These are phyloP conservation scores for Vinca major DNA, from an alignment of 305 asterid genomes.

Conservation along the genomic window DNA sequence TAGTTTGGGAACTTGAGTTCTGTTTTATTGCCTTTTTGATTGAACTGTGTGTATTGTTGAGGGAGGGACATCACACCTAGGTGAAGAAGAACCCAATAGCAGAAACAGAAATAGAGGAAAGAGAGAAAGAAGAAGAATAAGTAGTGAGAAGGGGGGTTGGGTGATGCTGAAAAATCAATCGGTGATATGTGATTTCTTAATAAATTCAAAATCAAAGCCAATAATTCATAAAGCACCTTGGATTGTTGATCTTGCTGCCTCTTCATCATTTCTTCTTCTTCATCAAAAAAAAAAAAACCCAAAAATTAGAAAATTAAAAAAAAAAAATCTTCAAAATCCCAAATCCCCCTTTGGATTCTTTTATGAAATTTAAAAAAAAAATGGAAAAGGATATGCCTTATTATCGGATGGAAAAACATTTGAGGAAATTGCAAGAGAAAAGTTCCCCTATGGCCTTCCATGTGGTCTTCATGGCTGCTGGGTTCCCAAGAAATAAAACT, in stretches of 20 bases:
- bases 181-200: slow-evolving; percentile 50
- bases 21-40: too few species aligned
- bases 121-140: too few species aligned
- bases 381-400: slow-evolving; percentile 82
- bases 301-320: too few species aligned
- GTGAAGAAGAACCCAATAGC: too few species aligned
- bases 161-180: slow-evolving; percentile 35
- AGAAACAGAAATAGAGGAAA: too few species aligned
- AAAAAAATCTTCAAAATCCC: too few species aligned
- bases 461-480: slow-evolving; percentile 95
- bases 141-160: too few species aligned
- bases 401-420: slow-evolving; percentile 71
- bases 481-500: slow-evolving; percentile 69
- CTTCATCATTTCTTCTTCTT: slow-evolving; percentile 35
- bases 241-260: slow-evolving; percentile 51
- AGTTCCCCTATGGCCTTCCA: slow-evolving; percentile 92
- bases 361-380: too few species aligned
- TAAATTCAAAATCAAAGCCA: slow-evolving; percentile 47
- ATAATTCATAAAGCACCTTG: slow-evolving; percentile 54
- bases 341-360: too few species aligned
- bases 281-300: background rate
- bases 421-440: slow-evolving; percentile 83
- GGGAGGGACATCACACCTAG: too few species aligned
- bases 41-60: too few species aligned
- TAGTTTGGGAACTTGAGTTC: too few species aligned